These are phyloP conservation scores for Skeletonema marinoi DNA, from an alignment of 108 stramenopile species.

Conservation along the genomic window DNA sequence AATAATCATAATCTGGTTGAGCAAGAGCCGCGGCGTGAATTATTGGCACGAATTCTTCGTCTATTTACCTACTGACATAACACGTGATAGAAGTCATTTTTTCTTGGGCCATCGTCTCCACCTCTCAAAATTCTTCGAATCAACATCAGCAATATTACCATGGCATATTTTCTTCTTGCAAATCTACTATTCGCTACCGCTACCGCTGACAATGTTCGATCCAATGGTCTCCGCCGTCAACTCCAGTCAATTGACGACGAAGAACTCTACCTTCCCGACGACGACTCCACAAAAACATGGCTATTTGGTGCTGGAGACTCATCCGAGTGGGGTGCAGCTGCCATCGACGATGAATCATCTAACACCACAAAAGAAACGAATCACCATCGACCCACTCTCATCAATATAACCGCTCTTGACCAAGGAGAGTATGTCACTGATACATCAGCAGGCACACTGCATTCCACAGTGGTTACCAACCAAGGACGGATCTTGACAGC, in stretches of 20 bases:
- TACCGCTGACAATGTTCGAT: background rate
- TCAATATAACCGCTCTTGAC: background rate
- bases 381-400: conserved; percentile 1
- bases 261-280: conserved; percentile 28
- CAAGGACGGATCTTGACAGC: conserved; percentile 19
- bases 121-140: background rate
- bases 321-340: conserved; percentile 14
- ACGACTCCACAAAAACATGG: background rate
- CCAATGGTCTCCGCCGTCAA: background rate
- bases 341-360: background rate
- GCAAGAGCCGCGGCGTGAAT: too few species aligned
- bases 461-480: conserved; percentile 12
- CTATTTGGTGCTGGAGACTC: conserved; percentile 25
- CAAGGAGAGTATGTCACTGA: background rate
- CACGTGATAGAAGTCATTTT: background rate
- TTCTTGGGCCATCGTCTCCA: background rate
- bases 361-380: background rate
- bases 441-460: conserved; percentile 14
- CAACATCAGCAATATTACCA: background rate
- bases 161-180: background rate
- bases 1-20: background rate
- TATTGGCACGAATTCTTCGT: too few species aligned
- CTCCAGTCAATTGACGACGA: background rate
- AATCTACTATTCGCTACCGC: background rate
- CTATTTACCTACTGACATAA: background rate